Evolutionary conservation across 1,284 basidiomycete species (phyloP).

Genomic region (Microbotryomycetes sp.): DNA sequence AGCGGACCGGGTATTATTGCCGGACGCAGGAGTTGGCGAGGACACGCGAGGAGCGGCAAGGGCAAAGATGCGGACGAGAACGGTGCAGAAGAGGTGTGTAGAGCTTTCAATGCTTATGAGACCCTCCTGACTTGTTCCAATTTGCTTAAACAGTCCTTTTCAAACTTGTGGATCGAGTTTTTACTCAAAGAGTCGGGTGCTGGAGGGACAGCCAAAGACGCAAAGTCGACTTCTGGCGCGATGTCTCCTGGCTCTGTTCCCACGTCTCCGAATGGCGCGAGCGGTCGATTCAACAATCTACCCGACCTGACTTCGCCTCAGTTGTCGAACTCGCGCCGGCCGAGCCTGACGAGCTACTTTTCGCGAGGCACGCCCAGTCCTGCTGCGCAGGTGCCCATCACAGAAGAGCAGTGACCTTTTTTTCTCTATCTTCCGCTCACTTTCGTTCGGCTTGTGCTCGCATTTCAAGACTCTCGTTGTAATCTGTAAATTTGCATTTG

Average conservation of each 20-base stretch:
- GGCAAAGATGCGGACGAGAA: constrained; percentile 47
- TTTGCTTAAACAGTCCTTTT: constrained; percentile 73
- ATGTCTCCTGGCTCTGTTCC: neutral
- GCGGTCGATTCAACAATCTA: neutral
- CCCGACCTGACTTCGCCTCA: constrained; percentile 17
- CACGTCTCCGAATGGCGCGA: too few relatives aligned
- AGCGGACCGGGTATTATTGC: constrained; percentile 29
- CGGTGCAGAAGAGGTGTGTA: constrained; percentile 58
- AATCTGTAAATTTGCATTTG: too few relatives aligned
- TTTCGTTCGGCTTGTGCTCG: too few relatives aligned
- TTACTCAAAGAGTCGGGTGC: constrained; percentile 55
- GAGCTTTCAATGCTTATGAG: neutral
- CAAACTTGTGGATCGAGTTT: constrained; percentile 90
- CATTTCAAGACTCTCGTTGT: too few relatives aligned
- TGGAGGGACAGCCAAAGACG: neutral
- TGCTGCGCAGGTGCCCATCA: neutral
- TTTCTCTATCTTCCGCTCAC: neutral
- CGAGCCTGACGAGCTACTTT: constrained; percentile 18
- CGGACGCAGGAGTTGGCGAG: constrained; percentile 22
- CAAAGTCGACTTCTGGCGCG: neutral
- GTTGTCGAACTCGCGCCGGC: constrained; percentile 13
- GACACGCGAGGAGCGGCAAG: constrained; percentile 35
- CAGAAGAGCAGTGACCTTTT: neutral
- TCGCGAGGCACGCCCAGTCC: neutral
- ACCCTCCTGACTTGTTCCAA: neutral